Percentiles rank a stretch among this genome's conserved stretches.
Conservation (phyloP, 1,284 basidiomycete species). For the Microbotryum violaceum region DNA sequence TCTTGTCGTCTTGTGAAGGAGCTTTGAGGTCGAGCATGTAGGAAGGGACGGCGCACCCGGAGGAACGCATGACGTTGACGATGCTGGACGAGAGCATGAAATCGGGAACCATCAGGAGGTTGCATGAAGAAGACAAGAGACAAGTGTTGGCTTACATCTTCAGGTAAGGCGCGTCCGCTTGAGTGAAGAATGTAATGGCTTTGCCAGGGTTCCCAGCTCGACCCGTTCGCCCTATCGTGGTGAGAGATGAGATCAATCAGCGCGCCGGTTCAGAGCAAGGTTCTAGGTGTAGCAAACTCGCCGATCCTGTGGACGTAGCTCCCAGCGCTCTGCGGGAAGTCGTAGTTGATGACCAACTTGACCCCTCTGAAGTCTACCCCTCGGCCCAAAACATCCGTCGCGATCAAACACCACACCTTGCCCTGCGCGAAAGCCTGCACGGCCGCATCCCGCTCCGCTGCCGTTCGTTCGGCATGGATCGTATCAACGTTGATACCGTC, state of each 20-base stretch:
- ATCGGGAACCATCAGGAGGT: neutral
- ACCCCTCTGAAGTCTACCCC: slow-evolving; percentile 98
- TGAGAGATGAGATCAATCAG: no score
- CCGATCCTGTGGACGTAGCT: slow-evolving; percentile 91
- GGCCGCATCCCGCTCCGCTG: slow-evolving; percentile 77
- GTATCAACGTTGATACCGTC: slow-evolving; percentile 82
- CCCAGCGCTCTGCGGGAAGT: slow-evolving; percentile 88
- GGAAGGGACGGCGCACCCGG: slow-evolving; percentile 77
- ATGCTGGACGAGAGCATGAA: slow-evolving; percentile 52
- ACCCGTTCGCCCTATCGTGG: slow-evolving; percentile 62
- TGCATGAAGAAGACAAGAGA: neutral
- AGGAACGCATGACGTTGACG: slow-evolving; percentile 86
- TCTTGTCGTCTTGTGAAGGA: slow-evolving; percentile 66
- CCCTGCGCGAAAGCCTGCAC: slow-evolving; percentile 77
- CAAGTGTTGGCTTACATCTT: slow-evolving; percentile 52
- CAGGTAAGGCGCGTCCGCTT: slow-evolving; percentile 82
- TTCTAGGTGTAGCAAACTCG: no score
- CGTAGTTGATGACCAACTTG: slow-evolving; percentile 80
- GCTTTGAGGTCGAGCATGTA: slow-evolving; percentile 69
- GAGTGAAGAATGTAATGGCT: slow-evolving; percentile 90
- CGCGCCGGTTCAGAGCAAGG: no score
- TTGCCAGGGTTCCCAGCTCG: slow-evolving; percentile 83
- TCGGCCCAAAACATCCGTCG: slow-evolving; percentile 89
- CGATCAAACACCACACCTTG: slow-evolving; percentile 83
- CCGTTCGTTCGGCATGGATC: slow-evolving; percentile 80